These are phyloP conservation scores for Erysimum cheiranthoides DNA, from an alignment of 345 rosid genomes.

Conservation along the genomic window DNA sequence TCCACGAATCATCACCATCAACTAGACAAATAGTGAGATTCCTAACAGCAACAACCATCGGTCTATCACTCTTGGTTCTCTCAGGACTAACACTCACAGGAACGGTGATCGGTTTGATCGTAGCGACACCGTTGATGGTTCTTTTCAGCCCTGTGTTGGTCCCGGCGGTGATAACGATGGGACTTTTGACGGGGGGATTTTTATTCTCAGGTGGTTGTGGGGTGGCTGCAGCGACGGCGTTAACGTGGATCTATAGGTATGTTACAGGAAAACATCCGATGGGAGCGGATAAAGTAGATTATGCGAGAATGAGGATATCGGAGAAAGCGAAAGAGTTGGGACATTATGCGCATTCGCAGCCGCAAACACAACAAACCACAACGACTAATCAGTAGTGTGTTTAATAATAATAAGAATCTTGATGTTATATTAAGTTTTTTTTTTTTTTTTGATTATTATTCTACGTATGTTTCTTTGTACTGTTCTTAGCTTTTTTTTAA, in stretches of 20 bases:
- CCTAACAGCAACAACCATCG: conserved; percentile 57
- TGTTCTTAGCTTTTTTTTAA: background rate
- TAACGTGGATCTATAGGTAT: conserved; percentile 72
- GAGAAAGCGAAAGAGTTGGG: conserved; percentile 66
- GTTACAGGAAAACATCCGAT: conserved; percentile 64
- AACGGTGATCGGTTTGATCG: conserved; percentile 58
- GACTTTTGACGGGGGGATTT: conserved; percentile 51
- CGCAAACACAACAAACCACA: conserved; percentile 47
- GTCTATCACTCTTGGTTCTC: conserved; percentile 48
- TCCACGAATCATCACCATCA: conserved; percentile 45
- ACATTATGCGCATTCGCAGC: conserved; percentile 50
- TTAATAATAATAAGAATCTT: background rate
- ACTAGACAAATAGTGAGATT: conserved; percentile 53
- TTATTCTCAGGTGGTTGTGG: conserved; percentile 65
- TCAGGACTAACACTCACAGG: conserved; percentile 62
- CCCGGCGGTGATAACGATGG: conserved; percentile 54
- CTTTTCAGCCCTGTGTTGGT: conserved; percentile 68
- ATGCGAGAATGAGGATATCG: conserved; percentile 52
- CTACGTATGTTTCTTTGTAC: background rate
- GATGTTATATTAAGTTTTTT: background rate
- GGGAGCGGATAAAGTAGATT: conserved; percentile 67
- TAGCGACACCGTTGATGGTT: conserved; percentile 66
- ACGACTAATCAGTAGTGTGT: conserved; percentile 3
- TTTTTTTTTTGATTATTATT: background rate
- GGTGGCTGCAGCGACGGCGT: conserved; percentile 55